Evolutionary conservation across 2,329 filamentous ascomycete species (phyloP).

Genomic region (Corniculantispora saksenae): DNA sequence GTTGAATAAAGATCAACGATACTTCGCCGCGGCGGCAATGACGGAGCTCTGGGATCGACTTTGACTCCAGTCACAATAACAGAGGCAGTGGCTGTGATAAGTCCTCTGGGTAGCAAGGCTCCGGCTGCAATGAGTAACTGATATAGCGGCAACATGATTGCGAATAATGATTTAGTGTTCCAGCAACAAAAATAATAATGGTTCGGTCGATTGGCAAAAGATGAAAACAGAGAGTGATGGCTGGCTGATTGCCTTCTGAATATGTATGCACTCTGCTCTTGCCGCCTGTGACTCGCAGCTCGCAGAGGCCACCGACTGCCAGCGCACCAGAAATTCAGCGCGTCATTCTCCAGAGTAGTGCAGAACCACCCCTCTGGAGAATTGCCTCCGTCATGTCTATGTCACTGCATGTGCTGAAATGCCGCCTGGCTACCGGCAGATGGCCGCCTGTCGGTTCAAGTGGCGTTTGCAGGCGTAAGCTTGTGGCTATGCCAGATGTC

Average conservation of each 20-base stretch:
- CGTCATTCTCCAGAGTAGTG: neutral
- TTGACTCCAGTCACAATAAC: conserved; percentile 39
- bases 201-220: neutral
- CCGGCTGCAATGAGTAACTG: conserved; percentile 5
- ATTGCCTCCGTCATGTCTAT: neutral
- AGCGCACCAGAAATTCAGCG: neutral
- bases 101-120: neutral
- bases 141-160: conserved; percentile 14
- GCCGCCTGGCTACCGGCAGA: neutral
- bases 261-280: conserved; percentile 4
- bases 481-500: neutral
- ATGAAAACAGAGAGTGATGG: neutral
- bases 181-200: neutral
- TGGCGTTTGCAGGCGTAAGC: neutral
- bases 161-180: neutral
- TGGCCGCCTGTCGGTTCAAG: neutral
- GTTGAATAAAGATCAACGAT: conserved; percentile 47
- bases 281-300: conserved; percentile 1
- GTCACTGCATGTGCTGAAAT: conserved; percentile 3
- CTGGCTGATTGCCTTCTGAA: conserved; percentile 4
- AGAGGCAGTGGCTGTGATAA: neutral
- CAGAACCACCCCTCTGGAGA: neutral
- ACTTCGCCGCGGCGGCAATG: conserved; percentile 46
- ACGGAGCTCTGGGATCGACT: conserved; percentile 38
- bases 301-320: neutral